Evolutionary conservation across 2,329 filamentous ascomycete species (phyloP).

Genomic region (Talaromyces sp.): DNA sequence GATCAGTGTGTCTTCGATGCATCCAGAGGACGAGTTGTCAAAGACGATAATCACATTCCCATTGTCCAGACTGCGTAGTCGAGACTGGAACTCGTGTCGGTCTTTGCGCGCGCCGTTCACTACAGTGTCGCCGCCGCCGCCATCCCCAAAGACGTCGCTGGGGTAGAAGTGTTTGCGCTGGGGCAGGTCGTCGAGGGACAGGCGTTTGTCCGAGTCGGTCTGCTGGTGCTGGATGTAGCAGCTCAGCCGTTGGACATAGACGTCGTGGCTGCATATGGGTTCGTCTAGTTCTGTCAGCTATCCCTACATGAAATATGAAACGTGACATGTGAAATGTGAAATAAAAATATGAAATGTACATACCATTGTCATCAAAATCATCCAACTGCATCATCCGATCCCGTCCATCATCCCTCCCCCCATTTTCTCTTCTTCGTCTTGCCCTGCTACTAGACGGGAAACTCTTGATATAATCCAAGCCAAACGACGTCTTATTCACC

Average conservation of each 20-base stretch:
- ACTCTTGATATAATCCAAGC: constrained; percentile 49
- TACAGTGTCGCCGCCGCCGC: constrained; percentile 30
- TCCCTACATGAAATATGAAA: too few species aligned
- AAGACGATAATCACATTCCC: constrained; percentile 51
- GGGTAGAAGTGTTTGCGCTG: constrained; percentile 37
- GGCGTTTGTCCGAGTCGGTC: constrained; percentile 26
- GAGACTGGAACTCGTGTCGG: constrained; percentile 29
- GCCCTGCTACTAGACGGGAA: constrained; percentile 24
- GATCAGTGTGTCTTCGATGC: constrained; percentile 48
- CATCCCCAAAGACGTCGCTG: constrained; percentile 38
- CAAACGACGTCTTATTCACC: constrained; percentile 47
- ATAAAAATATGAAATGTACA: not conserved
- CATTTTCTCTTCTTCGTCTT: constrained; percentile 3
- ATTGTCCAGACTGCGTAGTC: constrained; percentile 45
- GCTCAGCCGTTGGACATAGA: constrained; percentile 47
- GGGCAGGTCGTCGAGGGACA: constrained; percentile 18
- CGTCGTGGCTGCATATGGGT: constrained; percentile 44
- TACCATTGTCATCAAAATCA: constrained; percentile 40
- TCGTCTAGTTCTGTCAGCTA: constrained; percentile 25
- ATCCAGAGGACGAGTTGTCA: constrained; percentile 46
- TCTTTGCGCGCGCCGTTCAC: constrained; percentile 24
- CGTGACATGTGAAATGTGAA: not conserved
- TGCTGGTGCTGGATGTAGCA: constrained; percentile 50
- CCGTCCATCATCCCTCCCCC: constrained; percentile 18
- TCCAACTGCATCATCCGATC: constrained; percentile 50